Percentiles rank a stretch among this genome's conserved stretches.
Evolutionary conservation across 2,329 filamentous ascomycete genomes (phyloP).

Genomic region (Xylogone sp.): DNA sequence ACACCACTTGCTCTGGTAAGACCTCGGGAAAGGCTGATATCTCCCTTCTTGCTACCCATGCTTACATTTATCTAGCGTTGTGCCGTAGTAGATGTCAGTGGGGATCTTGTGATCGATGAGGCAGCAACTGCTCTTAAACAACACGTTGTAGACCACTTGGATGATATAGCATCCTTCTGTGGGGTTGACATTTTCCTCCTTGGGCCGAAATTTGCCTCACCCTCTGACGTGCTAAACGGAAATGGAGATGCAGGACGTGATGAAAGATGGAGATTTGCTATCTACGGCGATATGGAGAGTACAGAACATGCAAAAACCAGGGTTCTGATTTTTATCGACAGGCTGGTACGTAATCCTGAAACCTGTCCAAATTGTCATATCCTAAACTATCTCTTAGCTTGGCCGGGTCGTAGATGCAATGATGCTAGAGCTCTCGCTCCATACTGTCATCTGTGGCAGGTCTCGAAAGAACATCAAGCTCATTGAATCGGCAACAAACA

Average conservation of each 20-base stretch:
- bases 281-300: slow-evolving; percentile 93
- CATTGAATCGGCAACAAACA: slow-evolving; percentile 92
- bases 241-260: slow-evolving; percentile 75
- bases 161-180: slow-evolving; percentile 81
- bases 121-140: slow-evolving; percentile 64
- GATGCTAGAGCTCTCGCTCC: slow-evolving; percentile 80
- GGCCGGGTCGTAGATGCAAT: slow-evolving; percentile 73
- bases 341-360: slow-evolving; percentile 16
- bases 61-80: slow-evolving; percentile 63
- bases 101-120: slow-evolving; percentile 78
- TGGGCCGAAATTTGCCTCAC: slow-evolving; percentile 79
- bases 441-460: slow-evolving; percentile 88
- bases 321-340: slow-evolving; percentile 91
- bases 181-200: slow-evolving; percentile 96
- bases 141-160: slow-evolving; percentile 77
- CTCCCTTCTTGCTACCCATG: slow-evolving; percentile 1
- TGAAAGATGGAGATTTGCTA: slow-evolving; percentile 85
- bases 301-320: slow-evolving; percentile 96
- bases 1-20: slow-evolving; percentile 89
- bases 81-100: slow-evolving; percentile 89
- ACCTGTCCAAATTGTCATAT: slow-evolving; percentile 25
- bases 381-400: slow-evolving; percentile 49
- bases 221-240: slow-evolving; percentile 70
- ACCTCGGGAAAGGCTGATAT: neutral
- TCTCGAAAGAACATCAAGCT: slow-evolving; percentile 97